Conservation (phyloP, 192 early-diverging fungal species). For the Podila epigama region DNA sequence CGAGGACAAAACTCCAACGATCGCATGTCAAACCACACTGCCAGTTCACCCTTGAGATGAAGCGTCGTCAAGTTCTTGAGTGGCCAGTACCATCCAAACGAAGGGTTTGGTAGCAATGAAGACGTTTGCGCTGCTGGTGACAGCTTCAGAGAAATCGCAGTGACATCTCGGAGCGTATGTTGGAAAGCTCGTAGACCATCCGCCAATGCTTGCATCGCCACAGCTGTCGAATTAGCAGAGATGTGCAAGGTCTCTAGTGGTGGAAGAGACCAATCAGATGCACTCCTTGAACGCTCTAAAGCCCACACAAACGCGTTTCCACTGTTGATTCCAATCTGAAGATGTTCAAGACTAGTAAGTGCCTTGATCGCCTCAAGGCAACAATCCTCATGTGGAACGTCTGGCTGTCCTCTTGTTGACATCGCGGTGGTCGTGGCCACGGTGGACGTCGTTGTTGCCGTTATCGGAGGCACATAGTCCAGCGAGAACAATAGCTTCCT, state of each 20-base stretch:
- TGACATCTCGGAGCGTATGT: constrained; percentile 21
- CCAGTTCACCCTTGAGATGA: constrained; percentile 27
- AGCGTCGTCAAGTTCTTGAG: constrained; percentile 4
- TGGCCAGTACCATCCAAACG: constrained; percentile 34
- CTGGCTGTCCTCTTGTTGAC: too few relatives aligned
- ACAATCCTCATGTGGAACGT: constrained; percentile 4
- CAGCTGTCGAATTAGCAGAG: constrained; percentile 10
- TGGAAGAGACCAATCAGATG: neutral
- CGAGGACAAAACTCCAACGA: constrained; percentile 21
- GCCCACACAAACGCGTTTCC: constrained; percentile 31
- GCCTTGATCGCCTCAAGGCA: constrained; percentile 10
- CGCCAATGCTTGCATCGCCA: constrained; percentile 9
- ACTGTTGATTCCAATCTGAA: constrained; percentile 30
- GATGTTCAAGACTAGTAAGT: constrained; percentile 8
- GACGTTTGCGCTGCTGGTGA: constrained; percentile 3
- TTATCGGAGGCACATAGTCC: constrained; percentile 9
- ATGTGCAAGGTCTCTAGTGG: constrained; percentile 13
- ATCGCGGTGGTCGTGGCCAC: too few relatives aligned
- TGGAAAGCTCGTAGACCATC: constrained; percentile 32
- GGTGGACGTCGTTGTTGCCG: neutral
- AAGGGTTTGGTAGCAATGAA: neutral
- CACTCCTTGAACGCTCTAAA: constrained; percentile 2
- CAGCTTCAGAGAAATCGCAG: constrained; percentile 18
- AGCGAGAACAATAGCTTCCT: constrained; percentile 29
- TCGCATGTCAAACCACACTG: constrained; percentile 27